Evolutionary conservation across 495 filamentous ascomycete genomes (phyloP), one percentile per base, ranked within the genome.

Genomic region (Penicillium chermesinum): DNA sequence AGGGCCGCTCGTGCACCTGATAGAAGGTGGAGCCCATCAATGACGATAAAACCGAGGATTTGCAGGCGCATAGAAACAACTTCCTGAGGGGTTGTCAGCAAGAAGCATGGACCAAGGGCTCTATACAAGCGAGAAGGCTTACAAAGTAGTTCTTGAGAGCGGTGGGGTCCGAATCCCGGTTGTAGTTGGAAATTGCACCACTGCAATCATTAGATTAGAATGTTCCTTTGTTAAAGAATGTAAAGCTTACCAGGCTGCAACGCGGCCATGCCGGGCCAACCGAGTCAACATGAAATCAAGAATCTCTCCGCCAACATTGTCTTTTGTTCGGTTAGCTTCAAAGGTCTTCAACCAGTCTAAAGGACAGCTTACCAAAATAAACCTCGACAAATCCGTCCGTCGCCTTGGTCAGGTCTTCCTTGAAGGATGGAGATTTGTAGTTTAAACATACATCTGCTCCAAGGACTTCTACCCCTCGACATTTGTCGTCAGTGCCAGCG

Each of bases 261-360:
- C 76, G 14, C 84, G 74, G 0, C 82, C 74, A 55, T 63, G 58
- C 41, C 59, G 50, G 55, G 79, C 79, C 48, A 85, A 71, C 18
- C 76, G 69, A 9, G 55, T 58, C 18, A 87, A 63, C 55, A 81
- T 82, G 36, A 80, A 48, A 50, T 86, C 81, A 49, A 86, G 70
- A 47, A 86, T 79, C 46, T 79, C 70, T 1, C 83, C 84, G 1
- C 83, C 83, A n/a, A 86, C 84, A 55, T 87, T 86, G 54, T 87
- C 85, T 64, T 10, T 34, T 3, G 13, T 35, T 14, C 7, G 2
- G 16, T 10, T 16, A 30, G 25, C 25, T 30, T 30, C 5, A 30
- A 5, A 30, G 25, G 25, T 30, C 25, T 10, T n/a, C 25, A 5
- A 4, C 10, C 10, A 10, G 1, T 8, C 16, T 32, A 5, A 43